Percentiles rank a stretch among this genome's conserved stretches.
Conservation (phyloP, 805 yeast genomes). For the Cyberlindnera veronae region DNA sequence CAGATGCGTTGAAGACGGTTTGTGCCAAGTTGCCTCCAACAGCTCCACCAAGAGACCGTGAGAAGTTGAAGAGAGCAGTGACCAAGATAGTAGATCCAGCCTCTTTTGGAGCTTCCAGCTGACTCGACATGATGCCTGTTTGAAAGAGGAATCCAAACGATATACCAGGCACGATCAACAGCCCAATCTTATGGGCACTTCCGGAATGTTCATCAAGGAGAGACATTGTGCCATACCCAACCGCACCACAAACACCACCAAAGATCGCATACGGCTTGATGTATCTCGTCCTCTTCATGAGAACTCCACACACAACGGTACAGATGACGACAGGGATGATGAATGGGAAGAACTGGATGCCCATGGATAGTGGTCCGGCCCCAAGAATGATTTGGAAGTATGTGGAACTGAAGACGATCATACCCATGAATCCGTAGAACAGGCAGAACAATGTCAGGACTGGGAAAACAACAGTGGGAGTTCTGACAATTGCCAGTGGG, state of each 20-base stretch:
- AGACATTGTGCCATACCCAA: conserved; percentile 35
- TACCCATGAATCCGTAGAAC: conserved; percentile 5
- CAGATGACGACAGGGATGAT: conserved; percentile 36
- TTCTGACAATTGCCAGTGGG: conserved; percentile 18
- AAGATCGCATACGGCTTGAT: conserved; percentile 33
- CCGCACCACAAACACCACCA: conserved; percentile 29
- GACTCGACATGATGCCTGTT: conserved; percentile 30
- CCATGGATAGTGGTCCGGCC: conserved; percentile 40
- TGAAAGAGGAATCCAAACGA: conserved; percentile 36
- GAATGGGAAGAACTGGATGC: conserved; percentile 40
- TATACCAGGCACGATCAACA: conserved; percentile 36
- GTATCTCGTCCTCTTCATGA: conserved; percentile 31
- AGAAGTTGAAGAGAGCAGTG: conserved; percentile 40
- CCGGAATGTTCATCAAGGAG: conserved; percentile 31
- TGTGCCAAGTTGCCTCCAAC: conserved; percentile 37
- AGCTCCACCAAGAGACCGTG: conserved; percentile 41
- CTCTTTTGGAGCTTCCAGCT: conserved; percentile 42
- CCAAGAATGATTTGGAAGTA: conserved; percentile 30
- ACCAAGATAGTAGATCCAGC: conserved; percentile 45
- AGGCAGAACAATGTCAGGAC: neutral
- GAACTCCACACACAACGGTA: conserved; percentile 24
- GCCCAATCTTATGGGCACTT: conserved; percentile 32
- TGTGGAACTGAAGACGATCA: conserved; percentile 5
- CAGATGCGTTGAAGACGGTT: conserved; percentile 33
- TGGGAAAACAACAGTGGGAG: conserved; percentile 1